Conservation (phyloP, 129 eudicot species). For the Mikania micrantha region DNA sequence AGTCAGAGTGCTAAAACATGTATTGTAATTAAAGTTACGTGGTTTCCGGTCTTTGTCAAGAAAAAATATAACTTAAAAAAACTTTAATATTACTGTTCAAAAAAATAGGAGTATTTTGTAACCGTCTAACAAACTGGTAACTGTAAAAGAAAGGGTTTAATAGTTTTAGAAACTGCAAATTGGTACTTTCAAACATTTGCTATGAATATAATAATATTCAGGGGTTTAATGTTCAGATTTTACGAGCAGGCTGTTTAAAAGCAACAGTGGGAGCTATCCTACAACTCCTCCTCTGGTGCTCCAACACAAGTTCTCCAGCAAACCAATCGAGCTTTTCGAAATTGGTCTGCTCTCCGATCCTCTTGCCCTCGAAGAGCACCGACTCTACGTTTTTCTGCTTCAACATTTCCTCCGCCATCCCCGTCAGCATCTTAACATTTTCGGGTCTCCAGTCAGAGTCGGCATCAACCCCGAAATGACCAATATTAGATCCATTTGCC, state of each 20-base stretch:
- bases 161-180: not conserved
- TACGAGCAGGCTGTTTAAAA: conserved; percentile 57
- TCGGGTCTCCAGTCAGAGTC: conserved; percentile 63
- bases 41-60: too few relatives aligned
- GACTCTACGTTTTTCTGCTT: conserved; percentile 88
- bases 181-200: not conserved
- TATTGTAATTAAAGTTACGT: too few relatives aligned
- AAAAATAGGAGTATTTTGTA: too few relatives aligned
- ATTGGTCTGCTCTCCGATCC: conserved; percentile 68
- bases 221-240: not conserved
- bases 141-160: too few relatives aligned
- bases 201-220: too few relatives aligned
- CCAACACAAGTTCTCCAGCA: conserved; percentile 79
- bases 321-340: conserved; percentile 88
- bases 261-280: conserved; percentile 99
- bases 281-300: conserved; percentile 94
- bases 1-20: too few relatives aligned
- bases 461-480: conserved; percentile 52
- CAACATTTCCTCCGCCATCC: conserved; percentile 80
- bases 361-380: conserved; percentile 75
- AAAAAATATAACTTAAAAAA: too few relatives aligned
- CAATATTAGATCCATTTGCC: conserved; percentile 75
- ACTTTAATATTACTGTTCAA: too few relatives aligned
- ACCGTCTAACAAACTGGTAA: too few relatives aligned
- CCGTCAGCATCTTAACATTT: conserved; percentile 60